A percentile compares a stretch with the other conserved stretches of the same genome.
phyloP scores from a whole-genome alignment of 2,329 filamentous ascomycete species.

The Hymenoscyphus albidus region DNA sequence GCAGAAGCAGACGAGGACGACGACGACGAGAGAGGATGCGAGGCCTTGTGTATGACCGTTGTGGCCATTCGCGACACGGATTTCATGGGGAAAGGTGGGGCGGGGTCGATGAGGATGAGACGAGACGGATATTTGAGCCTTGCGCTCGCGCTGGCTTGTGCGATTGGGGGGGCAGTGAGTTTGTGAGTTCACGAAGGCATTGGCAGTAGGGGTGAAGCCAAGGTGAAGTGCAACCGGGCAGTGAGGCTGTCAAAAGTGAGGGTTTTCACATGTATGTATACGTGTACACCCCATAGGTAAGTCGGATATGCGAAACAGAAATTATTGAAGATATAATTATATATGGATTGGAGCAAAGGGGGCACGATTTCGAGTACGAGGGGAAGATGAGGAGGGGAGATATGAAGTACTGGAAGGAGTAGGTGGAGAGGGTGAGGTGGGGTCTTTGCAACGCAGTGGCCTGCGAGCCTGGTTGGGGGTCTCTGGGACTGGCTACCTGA shows the following conservation, averaged over 20 bases:
- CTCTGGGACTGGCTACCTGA: not conserved
- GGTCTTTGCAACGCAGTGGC: no score
- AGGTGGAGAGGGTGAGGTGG: no score
- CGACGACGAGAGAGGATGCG: slow-evolving; percentile 2
- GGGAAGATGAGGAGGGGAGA: no score
- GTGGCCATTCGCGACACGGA: slow-evolving; percentile 12
- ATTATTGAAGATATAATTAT: no score
- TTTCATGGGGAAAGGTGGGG: slow-evolving; percentile 7
- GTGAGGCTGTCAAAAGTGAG: not conserved
- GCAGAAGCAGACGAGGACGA: not conserved
- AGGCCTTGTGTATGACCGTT: slow-evolving; percentile 3
- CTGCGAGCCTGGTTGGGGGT: no score
- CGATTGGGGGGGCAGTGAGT: not conserved
- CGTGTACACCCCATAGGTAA: no score
- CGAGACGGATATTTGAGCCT: not conserved
- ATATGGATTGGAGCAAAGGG: no score
- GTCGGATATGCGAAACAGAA: no score
- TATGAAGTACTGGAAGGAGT: no score
- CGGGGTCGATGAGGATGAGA: not conserved
- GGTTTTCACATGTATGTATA: not conserved
- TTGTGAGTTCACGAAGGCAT: slow-evolving; percentile 6
- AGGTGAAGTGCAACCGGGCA: not conserved
- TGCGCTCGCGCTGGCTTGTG: slow-evolving; percentile 9
- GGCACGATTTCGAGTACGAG: no score
- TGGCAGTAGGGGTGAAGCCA: slow-evolving; percentile 4